Conservation (phyloP, 2,329 filamentous ascomycete genomes). For the Clonostachys rosea region DNA sequence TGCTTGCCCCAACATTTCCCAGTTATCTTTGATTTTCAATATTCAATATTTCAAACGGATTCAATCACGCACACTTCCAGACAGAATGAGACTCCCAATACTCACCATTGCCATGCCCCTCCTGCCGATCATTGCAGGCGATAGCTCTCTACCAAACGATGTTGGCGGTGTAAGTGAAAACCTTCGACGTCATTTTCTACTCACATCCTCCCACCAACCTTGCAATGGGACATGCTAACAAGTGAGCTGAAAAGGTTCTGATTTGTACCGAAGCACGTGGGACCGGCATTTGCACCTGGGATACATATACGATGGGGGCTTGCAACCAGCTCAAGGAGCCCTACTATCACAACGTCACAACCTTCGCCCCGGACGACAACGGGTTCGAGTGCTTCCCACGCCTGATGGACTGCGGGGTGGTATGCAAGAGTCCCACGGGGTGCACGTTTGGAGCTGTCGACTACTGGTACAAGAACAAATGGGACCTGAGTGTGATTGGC, state of each 20-base stretch:
- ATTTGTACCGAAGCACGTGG: conserved; percentile 45
- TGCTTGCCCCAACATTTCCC: too few relatives aligned
- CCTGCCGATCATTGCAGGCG: too few relatives aligned
- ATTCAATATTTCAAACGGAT: too few relatives aligned
- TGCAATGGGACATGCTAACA: not conserved
- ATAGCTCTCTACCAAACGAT: conserved; percentile 14
- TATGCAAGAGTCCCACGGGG: conserved; percentile 45
- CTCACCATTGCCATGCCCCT: too few relatives aligned
- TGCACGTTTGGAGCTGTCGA: conserved; percentile 46
- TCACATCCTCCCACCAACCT: not conserved
- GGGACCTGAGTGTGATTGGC: conserved; percentile 34
- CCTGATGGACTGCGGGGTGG: conserved; percentile 28
- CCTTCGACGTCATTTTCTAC: not conserved
- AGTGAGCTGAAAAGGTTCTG: conserved; percentile 28
- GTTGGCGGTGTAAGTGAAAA: conserved; percentile 38
- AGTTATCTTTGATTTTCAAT: too few relatives aligned
- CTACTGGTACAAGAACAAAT: conserved; percentile 39
- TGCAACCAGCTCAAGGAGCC: conserved; percentile 39
- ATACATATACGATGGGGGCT: conserved; percentile 32
- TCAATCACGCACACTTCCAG: too few relatives aligned
- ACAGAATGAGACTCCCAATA: too few relatives aligned
- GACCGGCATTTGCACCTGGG: conserved; percentile 39
- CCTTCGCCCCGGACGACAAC: conserved; percentile 46
- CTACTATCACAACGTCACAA: conserved; percentile 35
- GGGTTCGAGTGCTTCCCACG: conserved; percentile 42